phyloP scores from a whole-genome alignment of 805 yeast genomes.

The Kodamaea leandrae region DNA sequence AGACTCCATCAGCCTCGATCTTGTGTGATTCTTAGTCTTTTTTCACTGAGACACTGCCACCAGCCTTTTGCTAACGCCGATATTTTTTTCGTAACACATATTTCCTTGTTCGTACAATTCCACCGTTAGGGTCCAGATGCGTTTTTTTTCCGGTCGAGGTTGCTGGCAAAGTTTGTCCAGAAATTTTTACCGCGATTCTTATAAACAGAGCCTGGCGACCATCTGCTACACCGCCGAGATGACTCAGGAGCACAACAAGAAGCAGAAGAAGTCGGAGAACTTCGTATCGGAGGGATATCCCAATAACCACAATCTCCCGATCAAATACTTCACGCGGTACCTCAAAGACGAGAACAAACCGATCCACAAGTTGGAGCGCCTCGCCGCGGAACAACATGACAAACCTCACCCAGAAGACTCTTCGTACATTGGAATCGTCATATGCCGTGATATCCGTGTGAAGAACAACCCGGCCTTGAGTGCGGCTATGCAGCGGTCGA shows the following conservation, averaged over 20 bases:
- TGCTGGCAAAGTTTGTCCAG: neutral
- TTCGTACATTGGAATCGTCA: constrained; percentile 26
- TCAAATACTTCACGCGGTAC: constrained; percentile 19
- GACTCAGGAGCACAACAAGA: neutral
- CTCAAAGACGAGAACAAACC: constrained; percentile 32
- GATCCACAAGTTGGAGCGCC: constrained; percentile 17
- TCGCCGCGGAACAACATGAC: constrained; percentile 9
- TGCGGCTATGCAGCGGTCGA: constrained; percentile 33
- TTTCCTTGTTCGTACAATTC: too few relatives aligned
- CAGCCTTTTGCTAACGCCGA: too few relatives aligned
- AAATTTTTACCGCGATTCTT: neutral
- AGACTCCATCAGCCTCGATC: too few relatives aligned
- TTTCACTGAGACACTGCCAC: too few relatives aligned
- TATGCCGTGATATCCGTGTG: constrained; percentile 45
- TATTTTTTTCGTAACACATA: too few relatives aligned
- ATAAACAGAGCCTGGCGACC: neutral
- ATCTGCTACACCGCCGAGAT: too few relatives aligned
- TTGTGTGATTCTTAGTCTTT: too few relatives aligned
- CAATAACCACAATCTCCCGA: constrained; percentile 3
- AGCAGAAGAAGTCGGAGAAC: neutral
- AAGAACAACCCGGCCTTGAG: constrained; percentile 43
- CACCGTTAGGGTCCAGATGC: too few relatives aligned
- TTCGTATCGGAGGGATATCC: constrained; percentile 7
- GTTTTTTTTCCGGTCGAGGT: neutral
- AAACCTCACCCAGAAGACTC: neutral